Evolutionary conservation across 2,329 filamentous ascomycete species (phyloP).

Genomic region (Daldinia eschscholtzii): DNA sequence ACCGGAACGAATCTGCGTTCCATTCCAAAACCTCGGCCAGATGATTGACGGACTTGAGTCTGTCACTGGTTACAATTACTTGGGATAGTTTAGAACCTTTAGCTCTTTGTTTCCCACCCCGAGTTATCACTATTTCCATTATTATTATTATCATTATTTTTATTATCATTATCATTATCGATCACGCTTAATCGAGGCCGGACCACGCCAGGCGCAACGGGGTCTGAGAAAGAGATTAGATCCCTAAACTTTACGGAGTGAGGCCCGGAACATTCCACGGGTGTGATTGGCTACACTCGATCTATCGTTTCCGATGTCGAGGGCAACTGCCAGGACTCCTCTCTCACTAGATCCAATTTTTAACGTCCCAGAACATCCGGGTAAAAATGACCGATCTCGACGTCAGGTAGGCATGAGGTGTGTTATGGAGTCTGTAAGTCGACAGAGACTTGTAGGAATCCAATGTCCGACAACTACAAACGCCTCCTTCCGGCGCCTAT

Average conservation of each 20-base stretch:
- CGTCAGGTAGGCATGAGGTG: conserved; percentile 25
- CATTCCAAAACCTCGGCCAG: conserved; percentile 19
- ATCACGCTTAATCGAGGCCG: conserved; percentile 31
- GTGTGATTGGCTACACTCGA: conserved; percentile 41
- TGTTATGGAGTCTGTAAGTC: conserved; percentile 35
- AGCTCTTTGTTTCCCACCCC: conserved; percentile 1
- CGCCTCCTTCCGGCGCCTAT: conserved; percentile 42
- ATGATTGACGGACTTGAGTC: conserved; percentile 15
- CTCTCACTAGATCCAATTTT: conserved; percentile 25
- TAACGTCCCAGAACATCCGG: conserved; percentile 31
- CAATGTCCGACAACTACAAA: conserved; percentile 44
- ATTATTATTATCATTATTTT: background rate
- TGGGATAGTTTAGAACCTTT: conserved; percentile 14
- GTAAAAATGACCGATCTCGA: conserved; percentile 34
- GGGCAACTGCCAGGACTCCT: conserved; percentile 22
- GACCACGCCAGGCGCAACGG: conserved; percentile 21
- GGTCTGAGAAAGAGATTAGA: conserved; percentile 32
- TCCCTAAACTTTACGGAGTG: conserved; percentile 36
- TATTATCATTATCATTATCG: conserved; percentile 1
- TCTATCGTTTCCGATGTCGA: conserved; percentile 36
- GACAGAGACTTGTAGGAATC: conserved; percentile 31
- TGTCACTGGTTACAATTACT: conserved; percentile 18
- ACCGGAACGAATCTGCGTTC: conserved; percentile 22
- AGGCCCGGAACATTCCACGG: conserved; percentile 32
- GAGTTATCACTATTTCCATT: conserved; percentile 15